Percentiles rank a stretch among this genome's conserved stretches.
Conservation (phyloP, 1,284 basidiomycete genomes). For the Heterobasidion irregulare region DNA sequence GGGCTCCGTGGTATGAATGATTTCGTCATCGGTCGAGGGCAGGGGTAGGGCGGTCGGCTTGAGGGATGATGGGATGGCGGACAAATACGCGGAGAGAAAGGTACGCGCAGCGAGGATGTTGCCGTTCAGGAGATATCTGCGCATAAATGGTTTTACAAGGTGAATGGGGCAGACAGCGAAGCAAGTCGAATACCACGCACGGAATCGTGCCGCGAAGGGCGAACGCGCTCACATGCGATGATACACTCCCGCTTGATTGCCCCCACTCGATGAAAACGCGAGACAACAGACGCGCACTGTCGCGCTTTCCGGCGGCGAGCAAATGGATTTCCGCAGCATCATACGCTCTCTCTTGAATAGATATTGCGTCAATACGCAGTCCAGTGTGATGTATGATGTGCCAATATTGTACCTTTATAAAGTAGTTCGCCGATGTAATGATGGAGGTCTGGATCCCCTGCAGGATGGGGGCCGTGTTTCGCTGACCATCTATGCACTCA, state of each 20-base stretch:
- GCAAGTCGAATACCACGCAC: constrained; percentile 35
- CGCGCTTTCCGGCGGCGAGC: constrained; percentile 76
- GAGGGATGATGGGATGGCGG: constrained; percentile 29
- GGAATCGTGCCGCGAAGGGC: constrained; percentile 78
- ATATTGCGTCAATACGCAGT: neutral
- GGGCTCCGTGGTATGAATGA: constrained; percentile 65
- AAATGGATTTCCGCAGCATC: constrained; percentile 74
- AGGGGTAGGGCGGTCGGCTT: constrained; percentile 26
- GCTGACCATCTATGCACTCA: constrained; percentile 63
- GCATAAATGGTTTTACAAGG: constrained; percentile 1
- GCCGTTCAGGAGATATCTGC: constrained; percentile 78
- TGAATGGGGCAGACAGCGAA: constrained; percentile 4
- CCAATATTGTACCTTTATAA: constrained; percentile 61
- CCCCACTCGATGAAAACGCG: constrained; percentile 83
- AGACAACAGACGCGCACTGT: constrained; percentile 80
- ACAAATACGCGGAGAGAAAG: constrained; percentile 72
- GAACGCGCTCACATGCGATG: constrained; percentile 47
- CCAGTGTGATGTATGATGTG: neutral
- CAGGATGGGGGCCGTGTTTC: constrained; percentile 66
- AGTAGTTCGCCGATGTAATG: constrained; percentile 84
- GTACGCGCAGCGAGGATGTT: constrained; percentile 81
- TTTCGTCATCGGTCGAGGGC: constrained; percentile 30
- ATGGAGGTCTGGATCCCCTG: constrained; percentile 80
- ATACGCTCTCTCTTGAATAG: constrained; percentile 57
- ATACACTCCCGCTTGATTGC: constrained; percentile 1